These are phyloP conservation scores for Populus pruinosa DNA, from an alignment of 345 rosid genomes.

Conservation along the genomic window DNA sequence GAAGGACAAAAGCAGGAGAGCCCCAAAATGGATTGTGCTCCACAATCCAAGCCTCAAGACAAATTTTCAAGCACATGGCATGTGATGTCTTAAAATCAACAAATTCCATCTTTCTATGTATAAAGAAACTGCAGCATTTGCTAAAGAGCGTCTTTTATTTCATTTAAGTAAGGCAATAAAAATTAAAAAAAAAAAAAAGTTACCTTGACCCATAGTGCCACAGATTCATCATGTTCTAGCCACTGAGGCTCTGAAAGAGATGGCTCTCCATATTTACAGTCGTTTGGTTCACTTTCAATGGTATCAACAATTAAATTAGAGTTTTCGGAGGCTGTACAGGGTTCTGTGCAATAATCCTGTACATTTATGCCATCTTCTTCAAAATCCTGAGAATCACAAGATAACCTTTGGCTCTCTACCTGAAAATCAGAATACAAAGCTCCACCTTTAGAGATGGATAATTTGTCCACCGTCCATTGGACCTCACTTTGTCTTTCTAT, in stretches of 20 bases:
- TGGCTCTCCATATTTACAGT: slow-evolving; percentile 50
- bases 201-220: slow-evolving; percentile 99
- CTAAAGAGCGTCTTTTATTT: not conserved
- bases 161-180: not conserved
- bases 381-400: slow-evolving; percentile 47
- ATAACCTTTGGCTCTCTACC: slow-evolving; percentile 40
- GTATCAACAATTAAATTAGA: slow-evolving; percentile 43
- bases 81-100: slow-evolving; percentile 1
- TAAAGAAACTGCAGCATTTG: not conserved
- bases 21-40: not conserved
- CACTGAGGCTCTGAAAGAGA: slow-evolving; percentile 65
- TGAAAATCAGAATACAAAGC: slow-evolving; percentile 44
- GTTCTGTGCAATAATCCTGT: slow-evolving; percentile 31
- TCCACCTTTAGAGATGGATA: slow-evolving; percentile 39
- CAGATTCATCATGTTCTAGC: slow-evolving; percentile 77
- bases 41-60: not conserved
- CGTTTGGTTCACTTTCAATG: slow-evolving; percentile 48
- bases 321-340: slow-evolving; percentile 41
- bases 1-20: not conserved
- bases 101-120: not conserved
- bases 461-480: slow-evolving; percentile 30
- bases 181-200: slow-evolving; percentile 8
- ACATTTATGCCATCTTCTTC: slow-evolving; percentile 46
- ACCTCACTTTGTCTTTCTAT: slow-evolving; percentile 30
- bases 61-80: not conserved